Evolutionary conservation across 2,329 filamentous ascomycete species (phyloP).

Genomic region (Sporothrix dimorphospora): DNA sequence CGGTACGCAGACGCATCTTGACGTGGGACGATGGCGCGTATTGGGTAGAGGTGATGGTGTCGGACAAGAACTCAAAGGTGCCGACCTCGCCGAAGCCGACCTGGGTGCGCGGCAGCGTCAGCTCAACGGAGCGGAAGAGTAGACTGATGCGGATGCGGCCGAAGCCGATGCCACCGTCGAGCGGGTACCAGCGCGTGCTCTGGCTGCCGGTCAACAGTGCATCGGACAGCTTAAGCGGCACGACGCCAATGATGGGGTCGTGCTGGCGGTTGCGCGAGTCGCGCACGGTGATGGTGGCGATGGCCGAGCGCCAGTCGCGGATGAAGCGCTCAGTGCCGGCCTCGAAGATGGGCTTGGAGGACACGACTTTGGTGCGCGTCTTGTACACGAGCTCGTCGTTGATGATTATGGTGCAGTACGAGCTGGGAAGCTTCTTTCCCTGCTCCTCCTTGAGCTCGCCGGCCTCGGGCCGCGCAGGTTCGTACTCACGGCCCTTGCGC

Average conservation of each 20-base stretch:
- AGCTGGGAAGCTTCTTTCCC: slow-evolving; percentile 77
- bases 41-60: slow-evolving; percentile 66
- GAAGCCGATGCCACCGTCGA: slow-evolving; percentile 91
- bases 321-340: slow-evolving; percentile 92
- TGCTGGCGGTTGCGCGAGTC: slow-evolving; percentile 90
- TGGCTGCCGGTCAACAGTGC: slow-evolving; percentile 88
- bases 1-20: slow-evolving; percentile 79
- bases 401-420: slow-evolving; percentile 89
- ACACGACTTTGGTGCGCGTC: slow-evolving; percentile 91
- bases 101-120: slow-evolving; percentile 79
- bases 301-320: slow-evolving; percentile 86
- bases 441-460: slow-evolving; percentile 88
- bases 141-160: slow-evolving; percentile 87
- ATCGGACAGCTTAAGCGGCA: slow-evolving; percentile 84
- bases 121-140: slow-evolving; percentile 87
- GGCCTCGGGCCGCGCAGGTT: slow-evolving; percentile 78
- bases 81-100: slow-evolving; percentile 89
- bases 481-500: slow-evolving; percentile 82
- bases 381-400: slow-evolving; percentile 91
- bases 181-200: slow-evolving; percentile 89
- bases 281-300: slow-evolving; percentile 85
- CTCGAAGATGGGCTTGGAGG: slow-evolving; percentile 95
- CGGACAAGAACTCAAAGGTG: slow-evolving; percentile 83
- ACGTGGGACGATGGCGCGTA: slow-evolving; percentile 68
- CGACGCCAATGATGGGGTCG: slow-evolving; percentile 90